Base-by-base conservation (phyloP, 345 rosid genomes). In the Euphorbia pulcherrima region DNA sequence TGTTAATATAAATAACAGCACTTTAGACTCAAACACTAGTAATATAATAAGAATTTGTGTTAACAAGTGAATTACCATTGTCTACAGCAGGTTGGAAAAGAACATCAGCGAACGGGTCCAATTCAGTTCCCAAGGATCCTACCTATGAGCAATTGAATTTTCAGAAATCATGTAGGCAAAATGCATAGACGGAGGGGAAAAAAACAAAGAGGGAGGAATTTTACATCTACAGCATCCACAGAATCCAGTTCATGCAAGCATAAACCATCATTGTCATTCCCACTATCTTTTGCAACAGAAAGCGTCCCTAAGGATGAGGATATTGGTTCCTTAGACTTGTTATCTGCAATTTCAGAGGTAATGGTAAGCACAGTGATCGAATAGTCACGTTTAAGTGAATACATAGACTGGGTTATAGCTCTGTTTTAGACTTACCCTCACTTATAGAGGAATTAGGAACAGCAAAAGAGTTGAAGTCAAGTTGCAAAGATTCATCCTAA, bases 171-270 rank as follows among this genome's bases (percentile, higher is more conserved):
- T 55, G n/a, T 14, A 24, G 14, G 21, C 52, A 44, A 57, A 46
- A 64, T 23, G 10, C 28, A 39, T 1, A n/a, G 55, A 10, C 8
- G 7, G 8, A 7, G 13, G 2, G 8, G 39, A 20, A 21, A 20
- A 37, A 14, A 23, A 16, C 1, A 23, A 24, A 20, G 13, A 28
- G 23, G 20, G 39, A 5, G 6, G 5, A 50, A 50, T 50, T 37
- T 29, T 65, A 65, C 57, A 30, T 29, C 68, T 48, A 46, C 1
- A 64, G 55, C 55, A 64, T 47, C 67, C 52, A 64, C 24, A 11
- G 55, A 46, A n/a, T 13, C 27, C 37, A 46, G 23, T 64, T 47
- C 40, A 9, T 27, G 35, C 26, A 29, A 47, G 39, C 12, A 17
- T 4, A 28, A 64, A 46, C 39, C 39, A 16, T 46, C 67, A 7